phyloP scores from a whole-genome alignment of 768 basidiomycete species.

The Mycena kentingensis region DNA sequence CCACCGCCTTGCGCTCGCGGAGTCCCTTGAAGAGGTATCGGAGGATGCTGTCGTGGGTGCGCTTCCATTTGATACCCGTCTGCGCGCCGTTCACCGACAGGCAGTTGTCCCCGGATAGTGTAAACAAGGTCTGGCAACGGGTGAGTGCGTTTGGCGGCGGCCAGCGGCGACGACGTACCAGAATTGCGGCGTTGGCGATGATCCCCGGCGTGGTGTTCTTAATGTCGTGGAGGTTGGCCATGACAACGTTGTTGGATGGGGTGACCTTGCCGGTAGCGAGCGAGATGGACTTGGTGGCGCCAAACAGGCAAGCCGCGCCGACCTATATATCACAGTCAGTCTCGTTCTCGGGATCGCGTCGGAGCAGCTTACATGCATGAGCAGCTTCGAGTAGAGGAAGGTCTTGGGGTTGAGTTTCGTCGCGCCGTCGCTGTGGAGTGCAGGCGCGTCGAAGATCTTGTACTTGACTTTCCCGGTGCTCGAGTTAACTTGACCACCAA shows the following conservation, averaged over 20 bases:
- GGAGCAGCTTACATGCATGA: conserved; percentile 3
- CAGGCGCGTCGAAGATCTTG: neutral
- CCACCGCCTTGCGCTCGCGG: neutral
- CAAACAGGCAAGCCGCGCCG: neutral
- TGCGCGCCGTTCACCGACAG: neutral
- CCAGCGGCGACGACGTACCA: neutral
- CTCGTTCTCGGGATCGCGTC: neutral
- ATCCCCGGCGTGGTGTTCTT: neutral
- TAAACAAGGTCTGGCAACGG: neutral
- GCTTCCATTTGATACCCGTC: neutral
- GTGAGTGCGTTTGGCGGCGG: neutral
- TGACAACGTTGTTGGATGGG: neutral
- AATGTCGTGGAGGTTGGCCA: neutral
- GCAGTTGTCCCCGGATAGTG: neutral
- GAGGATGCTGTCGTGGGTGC: neutral
- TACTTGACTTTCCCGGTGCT: neutral
- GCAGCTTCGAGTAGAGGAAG: neutral
- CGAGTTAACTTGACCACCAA: neutral
- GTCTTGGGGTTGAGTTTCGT: neutral
- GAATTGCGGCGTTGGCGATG: neutral
- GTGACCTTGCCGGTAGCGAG: neutral
- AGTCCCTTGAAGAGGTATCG: neutral
- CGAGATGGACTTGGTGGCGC: neutral
- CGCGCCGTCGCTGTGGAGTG: neutral
- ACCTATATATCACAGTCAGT: neutral